These are phyloP conservation scores for Lipomyces kockii DNA, from an alignment of 805 yeast species.

Conservation along the genomic window DNA sequence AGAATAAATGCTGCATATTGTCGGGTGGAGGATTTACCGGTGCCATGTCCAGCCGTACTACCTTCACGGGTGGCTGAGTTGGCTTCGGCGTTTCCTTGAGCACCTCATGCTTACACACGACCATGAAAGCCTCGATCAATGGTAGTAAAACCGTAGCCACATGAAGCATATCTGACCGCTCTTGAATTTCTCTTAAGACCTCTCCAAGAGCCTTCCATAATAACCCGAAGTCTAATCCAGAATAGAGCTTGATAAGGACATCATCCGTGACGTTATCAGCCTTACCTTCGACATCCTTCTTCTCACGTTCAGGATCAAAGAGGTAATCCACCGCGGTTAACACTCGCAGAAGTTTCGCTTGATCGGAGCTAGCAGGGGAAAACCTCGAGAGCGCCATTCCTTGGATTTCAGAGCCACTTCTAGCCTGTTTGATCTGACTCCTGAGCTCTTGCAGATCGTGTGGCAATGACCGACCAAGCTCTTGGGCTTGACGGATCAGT, in stretches of 20 bases:
- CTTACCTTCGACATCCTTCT: constrained; percentile 35
- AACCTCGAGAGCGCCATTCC: constrained; percentile 65
- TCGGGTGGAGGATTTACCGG: constrained; percentile 2
- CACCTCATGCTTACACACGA: constrained; percentile 74
- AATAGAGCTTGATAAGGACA: constrained; percentile 64
- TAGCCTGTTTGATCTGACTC: constrained; percentile 49
- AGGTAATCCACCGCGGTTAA: constrained; percentile 87
- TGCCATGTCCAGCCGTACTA: constrained; percentile 65
- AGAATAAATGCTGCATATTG: constrained; percentile 54
- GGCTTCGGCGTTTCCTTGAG: constrained; percentile 40
- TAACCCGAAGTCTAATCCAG: constrained; percentile 69
- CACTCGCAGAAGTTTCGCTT: constrained; percentile 82
- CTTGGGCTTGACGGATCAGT: constrained; percentile 65
- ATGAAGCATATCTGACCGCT: constrained; percentile 57
- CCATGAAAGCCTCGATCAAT: constrained; percentile 89
- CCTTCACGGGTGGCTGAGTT: constrained; percentile 44
- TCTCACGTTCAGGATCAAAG: constrained; percentile 54
- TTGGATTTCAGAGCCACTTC: constrained; percentile 54
- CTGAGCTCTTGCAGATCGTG: constrained; percentile 59
- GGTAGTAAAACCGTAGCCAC: constrained; percentile 84
- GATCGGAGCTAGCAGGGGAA: constrained; percentile 81
- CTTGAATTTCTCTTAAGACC: constrained; percentile 67
- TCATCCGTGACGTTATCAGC: constrained; percentile 41
- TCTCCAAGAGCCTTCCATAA: constrained; percentile 86
- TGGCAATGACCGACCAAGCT: constrained; percentile 59